Base-by-base conservation (phyloP, 345 rosid species). In the Populus pruinosa region DNA sequence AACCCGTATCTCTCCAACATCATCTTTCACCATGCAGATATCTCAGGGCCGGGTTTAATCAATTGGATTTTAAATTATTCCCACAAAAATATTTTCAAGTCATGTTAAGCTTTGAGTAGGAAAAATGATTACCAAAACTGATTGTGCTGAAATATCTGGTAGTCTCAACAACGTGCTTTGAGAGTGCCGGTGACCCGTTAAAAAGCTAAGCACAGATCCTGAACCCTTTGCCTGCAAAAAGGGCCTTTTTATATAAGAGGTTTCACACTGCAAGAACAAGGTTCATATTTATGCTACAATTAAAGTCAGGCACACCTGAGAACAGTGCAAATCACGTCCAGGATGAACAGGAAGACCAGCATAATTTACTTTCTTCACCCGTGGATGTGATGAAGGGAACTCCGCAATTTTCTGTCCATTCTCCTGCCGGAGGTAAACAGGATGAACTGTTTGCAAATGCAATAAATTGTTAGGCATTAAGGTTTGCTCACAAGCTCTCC, bases 81-180 rank as follows among this genome's bases (percentile, higher is more conserved):
- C 25, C 23, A 10, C 55, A 50, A 71, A 11, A 50, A 31, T 31
- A 20, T 43, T 31, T 12, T 47, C 21, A 17, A 72, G 21, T 23
- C 50, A 23, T 44, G 63, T 73, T 6, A 31, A 62, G 49, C n/a
- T 41, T 74, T 2, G n/a, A 71, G 59, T 8, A 67, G 76, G 67
- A 78, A 66, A 80, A n/a, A 21, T 62, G 4, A 76, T 94, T 85
- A 96, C 99, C 99, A 73, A 94, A 96, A 83, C 98, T 96, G 82
- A 96, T 90, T 61, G 92, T 90, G 87, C 98, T 92, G 85, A 96
- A 96, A 86, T 88, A 92, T 77, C 92, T 92, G 36, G 99, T 92
- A 69, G 90, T 78, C 85, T 96, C 97, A 29, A 92, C 98, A 77
- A 93, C 71, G 74, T 94, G 97, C 84, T 96, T 96, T 2, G 97